A percentile compares a stretch with the other conserved stretches of the same genome.
These are phyloP conservation scores for Colletotrichum orchidophilum DNA, from an alignment of 2,329 filamentous ascomycete genomes.

Conservation along the genomic window DNA sequence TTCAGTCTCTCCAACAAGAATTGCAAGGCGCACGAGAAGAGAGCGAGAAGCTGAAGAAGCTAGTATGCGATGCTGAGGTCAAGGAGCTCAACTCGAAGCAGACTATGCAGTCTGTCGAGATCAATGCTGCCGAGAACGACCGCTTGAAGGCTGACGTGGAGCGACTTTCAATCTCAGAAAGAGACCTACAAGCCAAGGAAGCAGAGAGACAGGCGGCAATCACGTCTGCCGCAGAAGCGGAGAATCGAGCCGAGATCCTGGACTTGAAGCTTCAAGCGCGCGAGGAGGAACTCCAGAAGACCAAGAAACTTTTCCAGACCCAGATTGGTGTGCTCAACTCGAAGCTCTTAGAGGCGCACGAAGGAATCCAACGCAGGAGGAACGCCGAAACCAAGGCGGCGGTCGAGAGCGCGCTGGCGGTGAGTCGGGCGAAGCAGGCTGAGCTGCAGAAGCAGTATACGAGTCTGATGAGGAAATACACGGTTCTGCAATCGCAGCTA, in stretches of 20 bases:
- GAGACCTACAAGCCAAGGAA: constrained; percentile 72
- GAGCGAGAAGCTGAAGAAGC: constrained; percentile 69
- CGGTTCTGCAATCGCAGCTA: constrained; percentile 55
- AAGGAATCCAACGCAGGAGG: constrained; percentile 39
- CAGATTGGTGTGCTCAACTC: constrained; percentile 59
- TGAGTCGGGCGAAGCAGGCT: constrained; percentile 62
- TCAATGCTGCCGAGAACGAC: constrained; percentile 68
- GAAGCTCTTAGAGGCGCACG: constrained; percentile 52
- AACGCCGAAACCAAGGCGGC: constrained; percentile 45
- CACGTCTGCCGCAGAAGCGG: constrained; percentile 66
- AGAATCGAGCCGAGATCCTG: constrained; percentile 67
- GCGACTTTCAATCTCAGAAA: constrained; percentile 67
- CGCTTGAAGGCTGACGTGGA: constrained; percentile 67
- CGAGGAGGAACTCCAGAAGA: constrained; percentile 57
- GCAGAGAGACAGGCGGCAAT: constrained; percentile 65
- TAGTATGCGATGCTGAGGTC: constrained; percentile 75
- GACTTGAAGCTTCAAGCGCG: constrained; percentile 64
- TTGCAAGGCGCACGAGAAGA: constrained; percentile 68
- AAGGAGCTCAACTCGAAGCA: constrained; percentile 72
- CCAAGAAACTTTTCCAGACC: constrained; percentile 54
- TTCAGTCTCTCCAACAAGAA: constrained; percentile 65
- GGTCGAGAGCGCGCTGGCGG: constrained; percentile 57
- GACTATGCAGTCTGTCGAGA: constrained; percentile 69
- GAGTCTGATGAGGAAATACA: constrained; percentile 61
- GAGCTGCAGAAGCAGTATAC: constrained; percentile 63